Evolutionary conservation across 352 stramenopile genomes (phyloP).

Genomic region (Pythium vanterpoolii): DNA sequence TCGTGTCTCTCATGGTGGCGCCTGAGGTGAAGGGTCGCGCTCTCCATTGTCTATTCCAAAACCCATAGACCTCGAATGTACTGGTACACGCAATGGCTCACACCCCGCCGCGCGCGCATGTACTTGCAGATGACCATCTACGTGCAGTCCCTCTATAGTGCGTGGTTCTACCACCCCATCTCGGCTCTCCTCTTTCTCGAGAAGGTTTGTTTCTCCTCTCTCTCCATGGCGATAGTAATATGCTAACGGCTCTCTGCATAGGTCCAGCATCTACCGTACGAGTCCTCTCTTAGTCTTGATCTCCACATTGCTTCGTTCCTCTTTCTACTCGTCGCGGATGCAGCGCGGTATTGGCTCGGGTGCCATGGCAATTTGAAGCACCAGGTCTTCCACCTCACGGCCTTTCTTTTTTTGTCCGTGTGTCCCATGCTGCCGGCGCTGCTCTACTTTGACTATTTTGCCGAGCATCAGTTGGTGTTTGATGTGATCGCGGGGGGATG

Average conservation of each 20-base stretch:
- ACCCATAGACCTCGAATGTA: conserved; percentile 13
- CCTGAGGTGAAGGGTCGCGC: not conserved
- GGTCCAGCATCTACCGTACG: conserved; percentile 36
- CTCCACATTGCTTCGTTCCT: conserved; percentile 44
- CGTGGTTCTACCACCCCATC: conserved; percentile 55
- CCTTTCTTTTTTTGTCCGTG: conserved; percentile 63
- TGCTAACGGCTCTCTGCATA: conserved; percentile 8
- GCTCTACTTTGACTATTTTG: conserved; percentile 50
- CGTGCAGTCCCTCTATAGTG: conserved; percentile 48
- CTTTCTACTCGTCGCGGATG: conserved; percentile 41
- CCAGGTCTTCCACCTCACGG: conserved; percentile 63
- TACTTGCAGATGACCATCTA: conserved; percentile 60
- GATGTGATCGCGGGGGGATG: conserved; percentile 35
- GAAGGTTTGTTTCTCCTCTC: conserved; percentile 33
- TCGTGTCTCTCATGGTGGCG: not conserved
- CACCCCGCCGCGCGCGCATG: conserved; percentile 38
- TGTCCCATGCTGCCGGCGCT: conserved; percentile 56
- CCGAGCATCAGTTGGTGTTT: conserved; percentile 48
- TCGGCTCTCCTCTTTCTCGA: conserved; percentile 54
- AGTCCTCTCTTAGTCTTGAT: conserved; percentile 34
- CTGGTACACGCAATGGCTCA: conserved; percentile 26
- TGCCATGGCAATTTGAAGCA: conserved; percentile 49
- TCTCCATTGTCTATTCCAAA: not conserved
- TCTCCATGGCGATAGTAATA: not conserved
- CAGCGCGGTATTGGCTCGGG: conserved; percentile 53